Evolutionary conservation across 1,284 basidiomycete species (phyloP).

Genomic region (Agaricales sp.): DNA sequence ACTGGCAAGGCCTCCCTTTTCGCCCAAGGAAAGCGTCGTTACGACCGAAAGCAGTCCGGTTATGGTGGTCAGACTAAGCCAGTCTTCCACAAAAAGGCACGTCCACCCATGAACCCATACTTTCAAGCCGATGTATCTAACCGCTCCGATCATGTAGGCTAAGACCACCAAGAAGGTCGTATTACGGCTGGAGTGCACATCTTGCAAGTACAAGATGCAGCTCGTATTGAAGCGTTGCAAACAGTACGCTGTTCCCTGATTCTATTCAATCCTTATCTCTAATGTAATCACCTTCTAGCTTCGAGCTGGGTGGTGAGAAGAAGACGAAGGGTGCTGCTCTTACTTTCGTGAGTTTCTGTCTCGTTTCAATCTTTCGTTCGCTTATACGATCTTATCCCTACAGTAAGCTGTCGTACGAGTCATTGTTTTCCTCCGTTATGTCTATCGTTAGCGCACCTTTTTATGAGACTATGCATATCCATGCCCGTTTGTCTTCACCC

Average conservation of each 20-base stretch:
- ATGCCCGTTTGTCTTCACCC: background rate
- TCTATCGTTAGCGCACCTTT: background rate
- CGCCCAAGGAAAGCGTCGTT: slow-evolving; percentile 99
- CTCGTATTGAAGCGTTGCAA: slow-evolving; percentile 97
- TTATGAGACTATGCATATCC: slow-evolving; percentile 1
- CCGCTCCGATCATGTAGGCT: slow-evolving; percentile 36
- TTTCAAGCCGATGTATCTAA: background rate
- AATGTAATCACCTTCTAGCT: slow-evolving; percentile 37
- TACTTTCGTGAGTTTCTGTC: slow-evolving; percentile 62
- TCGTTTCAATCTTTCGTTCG: background rate
- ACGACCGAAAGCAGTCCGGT: slow-evolving; percentile 97
- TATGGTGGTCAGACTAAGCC: slow-evolving; percentile 99
- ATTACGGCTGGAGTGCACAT: slow-evolving; percentile 93
- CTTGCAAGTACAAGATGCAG: slow-evolving; percentile 99
- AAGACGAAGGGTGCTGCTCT: slow-evolving; percentile 97
- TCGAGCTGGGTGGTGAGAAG: slow-evolving; percentile 99
- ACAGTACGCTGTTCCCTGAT: slow-evolving; percentile 54
- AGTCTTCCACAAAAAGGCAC: slow-evolving; percentile 98
- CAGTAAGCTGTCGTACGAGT: background rate
- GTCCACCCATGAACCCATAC: slow-evolving; percentile 15
- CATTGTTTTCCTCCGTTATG: background rate
- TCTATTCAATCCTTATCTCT: background rate
- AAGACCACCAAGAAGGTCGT: slow-evolving; percentile 99
- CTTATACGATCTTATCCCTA: background rate
- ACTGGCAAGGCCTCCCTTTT: slow-evolving; percentile 95